Conservation (phyloP, 805 yeast species). For the Saccharomycopsis capsularis region DNA sequence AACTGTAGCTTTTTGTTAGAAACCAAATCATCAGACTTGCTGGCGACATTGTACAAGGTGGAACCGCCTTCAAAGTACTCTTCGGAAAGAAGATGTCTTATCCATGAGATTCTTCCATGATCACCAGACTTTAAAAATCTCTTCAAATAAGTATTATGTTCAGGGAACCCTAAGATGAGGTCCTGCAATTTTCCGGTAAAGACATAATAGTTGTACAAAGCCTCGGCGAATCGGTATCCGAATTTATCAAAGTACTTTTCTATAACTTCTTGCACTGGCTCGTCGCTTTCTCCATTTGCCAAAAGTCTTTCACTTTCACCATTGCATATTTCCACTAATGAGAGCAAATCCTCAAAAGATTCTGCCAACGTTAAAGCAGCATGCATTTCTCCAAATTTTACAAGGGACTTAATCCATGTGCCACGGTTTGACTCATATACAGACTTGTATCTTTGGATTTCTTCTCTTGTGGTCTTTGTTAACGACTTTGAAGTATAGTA, state of each 20-base stretch:
- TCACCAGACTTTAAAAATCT: constrained; percentile 42
- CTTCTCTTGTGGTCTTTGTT: constrained; percentile 23
- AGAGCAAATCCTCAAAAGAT: constrained; percentile 53
- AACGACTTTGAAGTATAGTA: constrained; percentile 28
- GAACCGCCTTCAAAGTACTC: constrained; percentile 45
- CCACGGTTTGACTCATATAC: constrained; percentile 29
- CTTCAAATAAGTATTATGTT: constrained; percentile 36
- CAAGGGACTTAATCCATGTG: constrained; percentile 56
- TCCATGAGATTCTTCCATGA: constrained; percentile 63
- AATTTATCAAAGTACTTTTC: constrained; percentile 50
- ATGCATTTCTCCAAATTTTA: constrained; percentile 40
- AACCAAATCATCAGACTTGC: constrained; percentile 36
- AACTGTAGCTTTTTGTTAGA: constrained; percentile 48
- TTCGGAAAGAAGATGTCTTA: constrained; percentile 48
- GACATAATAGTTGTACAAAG: constrained; percentile 54
- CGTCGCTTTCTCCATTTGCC: constrained; percentile 22
- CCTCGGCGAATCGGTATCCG: constrained; percentile 62
- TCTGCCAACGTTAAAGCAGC: constrained; percentile 62
- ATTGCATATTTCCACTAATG: constrained; percentile 52
- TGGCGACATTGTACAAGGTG: constrained; percentile 38
- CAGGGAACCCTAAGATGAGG: constrained; percentile 49
- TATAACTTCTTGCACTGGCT: constrained; percentile 28
- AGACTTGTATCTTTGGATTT: constrained; percentile 21
- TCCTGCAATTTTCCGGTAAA: constrained; percentile 43
- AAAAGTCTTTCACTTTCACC: constrained; percentile 31